A percentile compares a stretch with the other conserved stretches of the same genome.
Conservation (phyloP, 495 filamentous ascomycete genomes). For the Bryoglossum gracile region DNA sequence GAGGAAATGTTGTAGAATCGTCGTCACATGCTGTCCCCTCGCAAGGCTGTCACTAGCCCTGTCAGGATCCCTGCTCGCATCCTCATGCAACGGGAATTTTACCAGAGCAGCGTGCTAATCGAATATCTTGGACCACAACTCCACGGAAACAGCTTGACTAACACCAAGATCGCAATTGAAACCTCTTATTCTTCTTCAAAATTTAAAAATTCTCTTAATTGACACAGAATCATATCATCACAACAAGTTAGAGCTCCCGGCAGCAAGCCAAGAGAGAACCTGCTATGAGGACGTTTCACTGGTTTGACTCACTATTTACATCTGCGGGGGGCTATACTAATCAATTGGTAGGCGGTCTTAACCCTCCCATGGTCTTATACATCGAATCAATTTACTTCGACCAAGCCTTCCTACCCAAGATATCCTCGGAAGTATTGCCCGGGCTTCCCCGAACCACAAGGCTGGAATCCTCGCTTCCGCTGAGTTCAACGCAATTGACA, state of each 20-base stretch:
- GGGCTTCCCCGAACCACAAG: constrained; percentile 76
- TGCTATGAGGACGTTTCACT: constrained; percentile 23
- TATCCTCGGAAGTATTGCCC: constrained; percentile 79
- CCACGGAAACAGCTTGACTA: too few species aligned
- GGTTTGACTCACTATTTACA: constrained; percentile 16
- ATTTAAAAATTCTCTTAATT: too few species aligned
- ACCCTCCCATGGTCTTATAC: constrained; percentile 85
- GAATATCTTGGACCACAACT: too few species aligned
- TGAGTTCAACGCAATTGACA: constrained; percentile 73
- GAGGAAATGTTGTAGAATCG: not conserved
- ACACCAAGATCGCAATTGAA: too few species aligned
- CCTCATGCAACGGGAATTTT: too few species aligned
- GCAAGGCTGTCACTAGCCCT: too few species aligned
- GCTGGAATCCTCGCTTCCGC: constrained; percentile 62
- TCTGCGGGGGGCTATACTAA: constrained; percentile 5
- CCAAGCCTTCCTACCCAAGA: constrained; percentile 75
- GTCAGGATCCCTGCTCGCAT: not conserved
- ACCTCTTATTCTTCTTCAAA: too few species aligned
- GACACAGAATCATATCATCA: constrained; percentile 17
- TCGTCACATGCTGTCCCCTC: too few species aligned
- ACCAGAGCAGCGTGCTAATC: too few species aligned
- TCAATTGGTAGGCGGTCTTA: constrained; percentile 54
- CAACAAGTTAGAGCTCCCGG: constrained; percentile 20
- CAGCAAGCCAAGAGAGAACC: constrained; percentile 25
- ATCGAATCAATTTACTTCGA: constrained; percentile 88